Percentiles rank a stretch among this genome's conserved stretches.
phyloP scores from a whole-genome alignment of 305 asterid genomes.

The Solanum hybrid region DNA sequence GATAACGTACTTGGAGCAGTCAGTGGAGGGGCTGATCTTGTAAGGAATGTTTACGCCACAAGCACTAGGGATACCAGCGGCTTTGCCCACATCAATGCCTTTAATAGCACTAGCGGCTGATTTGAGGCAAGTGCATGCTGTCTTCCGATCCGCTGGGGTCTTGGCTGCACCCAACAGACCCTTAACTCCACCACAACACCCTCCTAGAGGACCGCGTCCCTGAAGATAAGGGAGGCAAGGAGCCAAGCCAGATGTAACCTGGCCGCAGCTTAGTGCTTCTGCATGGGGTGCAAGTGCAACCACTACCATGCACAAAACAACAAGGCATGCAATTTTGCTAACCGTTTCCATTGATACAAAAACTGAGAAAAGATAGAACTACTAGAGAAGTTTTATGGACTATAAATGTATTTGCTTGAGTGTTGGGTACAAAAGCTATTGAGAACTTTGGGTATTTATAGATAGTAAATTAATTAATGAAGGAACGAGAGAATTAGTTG shows the following conservation, averaged over 20 bases:
- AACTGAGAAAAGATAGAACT: background rate
- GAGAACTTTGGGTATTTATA: too few relatives aligned
- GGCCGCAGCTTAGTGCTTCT: constrained; percentile 3
- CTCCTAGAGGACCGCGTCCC: background rate
- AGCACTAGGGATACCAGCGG: background rate
- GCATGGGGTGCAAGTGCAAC: constrained; percentile 1
- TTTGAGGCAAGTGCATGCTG: constrained; percentile 9
- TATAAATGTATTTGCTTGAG: background rate
- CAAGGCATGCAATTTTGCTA: background rate
- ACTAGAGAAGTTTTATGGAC: background rate
- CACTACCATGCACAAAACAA: background rate
- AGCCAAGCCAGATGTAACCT: background rate
- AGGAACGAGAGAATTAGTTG: too few relatives aligned
- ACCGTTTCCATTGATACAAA: background rate
- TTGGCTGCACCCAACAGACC: background rate
- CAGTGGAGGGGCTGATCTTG: background rate
- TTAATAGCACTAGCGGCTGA: constrained; percentile 1
- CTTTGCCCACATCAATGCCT: background rate
- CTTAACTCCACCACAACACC: background rate
- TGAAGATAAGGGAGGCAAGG: background rate
- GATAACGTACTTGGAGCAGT: background rate
- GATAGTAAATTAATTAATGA: too few relatives aligned
- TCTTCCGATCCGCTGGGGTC: background rate
- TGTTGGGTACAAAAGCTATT: too few relatives aligned
- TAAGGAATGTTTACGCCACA: background rate